Conservation (phyloP, 352 stramenopile genomes). For the Discostella stelligera region DNA sequence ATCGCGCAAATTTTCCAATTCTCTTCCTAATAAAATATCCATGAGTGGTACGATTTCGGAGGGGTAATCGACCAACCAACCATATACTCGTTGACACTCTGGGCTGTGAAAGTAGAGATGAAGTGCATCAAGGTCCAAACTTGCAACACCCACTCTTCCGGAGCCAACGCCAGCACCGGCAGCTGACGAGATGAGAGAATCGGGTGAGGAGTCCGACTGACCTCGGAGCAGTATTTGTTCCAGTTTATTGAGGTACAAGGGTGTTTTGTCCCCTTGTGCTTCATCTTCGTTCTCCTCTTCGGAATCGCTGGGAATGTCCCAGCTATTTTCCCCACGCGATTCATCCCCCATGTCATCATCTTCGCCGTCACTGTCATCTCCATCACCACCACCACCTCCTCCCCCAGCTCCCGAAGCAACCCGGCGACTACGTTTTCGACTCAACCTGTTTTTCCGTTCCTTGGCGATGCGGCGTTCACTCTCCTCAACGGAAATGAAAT, state of each 20-base stretch:
- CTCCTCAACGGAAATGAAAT: slow-evolving; percentile 53
- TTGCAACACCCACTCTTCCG: slow-evolving; percentile 38
- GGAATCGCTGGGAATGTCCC: slow-evolving; percentile 27
- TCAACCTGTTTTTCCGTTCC: slow-evolving; percentile 6
- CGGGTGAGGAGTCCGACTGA: slow-evolving; percentile 5
- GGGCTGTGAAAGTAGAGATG: slow-evolving; percentile 78
- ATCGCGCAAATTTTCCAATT: slow-evolving; percentile 66
- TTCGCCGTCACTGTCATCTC: slow-evolving; percentile 8
- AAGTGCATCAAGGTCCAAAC: slow-evolving; percentile 75
- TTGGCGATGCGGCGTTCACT: slow-evolving; percentile 18
- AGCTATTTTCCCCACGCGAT: slow-evolving; percentile 19
- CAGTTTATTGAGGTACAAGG: slow-evolving; percentile 48
- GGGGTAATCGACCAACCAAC: slow-evolving; percentile 94
- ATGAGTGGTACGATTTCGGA: slow-evolving; percentile 93
- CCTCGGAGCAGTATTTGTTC: slow-evolving; percentile 49
- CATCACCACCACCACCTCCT: slow-evolving; percentile 10
- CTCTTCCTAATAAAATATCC: slow-evolving; percentile 93
- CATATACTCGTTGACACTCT: slow-evolving; percentile 89
- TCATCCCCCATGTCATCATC: slow-evolving; percentile 12
- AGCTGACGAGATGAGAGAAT: slow-evolving; percentile 33
- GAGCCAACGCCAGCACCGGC: slow-evolving; percentile 14
- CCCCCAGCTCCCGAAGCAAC: slow-evolving; percentile 1
- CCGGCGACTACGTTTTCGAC: not conserved
- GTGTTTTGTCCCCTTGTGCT: slow-evolving; percentile 20
- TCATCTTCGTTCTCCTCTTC: slow-evolving; percentile 33